Base-by-base conservation (phyloP, 2,329 filamentous ascomycete genomes). In the Diplodia scrobiculata region DNA sequence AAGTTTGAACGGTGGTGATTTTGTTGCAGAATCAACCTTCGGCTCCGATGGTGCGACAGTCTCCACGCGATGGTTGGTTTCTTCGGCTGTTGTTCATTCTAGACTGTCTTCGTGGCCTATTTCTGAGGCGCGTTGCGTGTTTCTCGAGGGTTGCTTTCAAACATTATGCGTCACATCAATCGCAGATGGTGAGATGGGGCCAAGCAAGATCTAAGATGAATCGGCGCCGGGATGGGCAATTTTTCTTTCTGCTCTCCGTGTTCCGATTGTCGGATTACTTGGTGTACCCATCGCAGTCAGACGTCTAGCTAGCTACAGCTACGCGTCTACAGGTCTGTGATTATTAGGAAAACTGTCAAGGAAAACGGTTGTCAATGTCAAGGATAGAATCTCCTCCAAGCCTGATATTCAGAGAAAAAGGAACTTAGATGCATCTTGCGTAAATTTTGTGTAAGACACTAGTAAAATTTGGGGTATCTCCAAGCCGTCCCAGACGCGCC, bases 401-500 rank as follows among this genome's bases (percentile, higher is more conserved):
- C 58, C 45, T 50, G 58, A 13, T 21, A 54, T 34, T 17, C 19
- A 11, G 14, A 54, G 1, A 36, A 54, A 58, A 27, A 21, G 34
- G 41, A 58, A 47, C 19, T 19, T 47, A 25, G 29, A 45, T 62
- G 58, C 58, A 62, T 62, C 58, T 62, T 62, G 58, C 58, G 58
- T 62, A 62, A 50, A 62, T 62, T 62, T 19, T 27, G 54, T 62
- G 58, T 32, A 41, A 34, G 25, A 62, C 58, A 62, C 58, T 62
- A 62, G 58, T 48, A 62, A 60, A 62, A 50, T 62, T 62, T 36
- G 45, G 60, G 60, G 60, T 63, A 63, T 63, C 60, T 63, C 60
- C 60, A 63, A 63, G 60, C 60, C 60, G 60, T 63, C 60, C 60
- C 60, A 53, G 60, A 63, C 60, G 60, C 50, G 60, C 58, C 58